These are phyloP conservation scores for Thraustotheca clavata DNA, from an alignment of 352 stramenopile genomes.

Conservation along the genomic window DNA sequence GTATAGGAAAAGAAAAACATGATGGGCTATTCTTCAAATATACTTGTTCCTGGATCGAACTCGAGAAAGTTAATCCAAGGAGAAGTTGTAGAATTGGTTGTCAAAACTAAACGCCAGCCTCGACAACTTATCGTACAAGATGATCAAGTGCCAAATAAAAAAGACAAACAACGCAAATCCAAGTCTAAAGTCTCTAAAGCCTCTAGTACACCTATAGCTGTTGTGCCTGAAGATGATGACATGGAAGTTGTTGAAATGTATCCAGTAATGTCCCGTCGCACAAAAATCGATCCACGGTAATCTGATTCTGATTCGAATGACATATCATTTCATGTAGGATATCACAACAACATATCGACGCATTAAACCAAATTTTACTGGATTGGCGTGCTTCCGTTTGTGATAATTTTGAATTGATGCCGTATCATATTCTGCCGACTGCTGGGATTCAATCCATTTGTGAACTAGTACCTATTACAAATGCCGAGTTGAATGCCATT, in stretches of 20 bases:
- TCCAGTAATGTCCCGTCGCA: conserved; percentile 41
- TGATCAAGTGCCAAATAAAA: not conserved
- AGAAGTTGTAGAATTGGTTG: conserved; percentile 67
- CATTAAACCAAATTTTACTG: conserved; percentile 69
- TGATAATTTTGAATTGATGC: conserved; percentile 80
- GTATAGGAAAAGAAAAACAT: conserved; percentile 64
- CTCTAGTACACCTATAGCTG: not conserved
- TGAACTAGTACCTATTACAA: conserved; percentile 65
- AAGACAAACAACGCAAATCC: conserved; percentile 28
- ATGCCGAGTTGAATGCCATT: conserved; percentile 65
- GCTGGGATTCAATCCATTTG: conserved; percentile 71
- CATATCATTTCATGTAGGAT: conserved; percentile 33
- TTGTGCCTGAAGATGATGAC: conserved; percentile 30
- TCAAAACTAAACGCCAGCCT: conserved; percentile 73
- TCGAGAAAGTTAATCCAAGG: conserved; percentile 43
- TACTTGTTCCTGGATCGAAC: conserved; percentile 51
- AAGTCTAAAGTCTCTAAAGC: conserved; percentile 28
- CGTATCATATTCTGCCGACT: conserved; percentile 80
- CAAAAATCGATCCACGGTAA: conserved; percentile 38
- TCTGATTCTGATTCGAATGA: not conserved
- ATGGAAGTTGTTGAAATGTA: conserved; percentile 57
- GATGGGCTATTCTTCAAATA: conserved; percentile 78
- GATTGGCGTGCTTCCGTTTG: conserved; percentile 81
- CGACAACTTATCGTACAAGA: conserved; percentile 18
- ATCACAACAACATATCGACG: conserved; percentile 52